Percentiles rank a stretch among this genome's conserved stretches.
Conservation (phyloP, 768 basidiomycete genomes). For the Termitomyces heimii region DNA sequence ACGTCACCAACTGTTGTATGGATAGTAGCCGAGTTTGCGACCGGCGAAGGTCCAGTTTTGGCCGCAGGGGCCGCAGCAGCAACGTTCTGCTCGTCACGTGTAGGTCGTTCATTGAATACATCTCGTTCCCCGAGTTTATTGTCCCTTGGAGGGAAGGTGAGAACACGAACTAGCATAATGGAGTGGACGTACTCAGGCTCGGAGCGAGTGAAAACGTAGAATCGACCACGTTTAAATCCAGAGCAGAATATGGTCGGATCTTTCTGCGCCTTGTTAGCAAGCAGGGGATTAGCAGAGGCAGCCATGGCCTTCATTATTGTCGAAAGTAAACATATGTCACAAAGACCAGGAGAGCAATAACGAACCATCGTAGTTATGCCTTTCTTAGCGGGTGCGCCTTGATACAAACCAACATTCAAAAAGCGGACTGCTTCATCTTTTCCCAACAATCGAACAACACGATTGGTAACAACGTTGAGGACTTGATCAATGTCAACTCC, state of each 20-base stretch:
- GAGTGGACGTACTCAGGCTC: slow-evolving; percentile 74
- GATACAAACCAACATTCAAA: slow-evolving; percentile 84
- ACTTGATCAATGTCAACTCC: slow-evolving; percentile 39
- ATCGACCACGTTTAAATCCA: slow-evolving; percentile 87
- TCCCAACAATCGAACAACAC: slow-evolving; percentile 80
- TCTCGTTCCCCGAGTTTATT: slow-evolving; percentile 87
- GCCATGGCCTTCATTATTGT: slow-evolving; percentile 68
- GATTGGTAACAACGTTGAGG: slow-evolving; percentile 92
- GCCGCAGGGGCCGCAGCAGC: slow-evolving; percentile 54
- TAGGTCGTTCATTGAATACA: slow-evolving; percentile 97
- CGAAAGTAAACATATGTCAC: slow-evolving; percentile 4
- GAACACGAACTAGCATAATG: background rate
- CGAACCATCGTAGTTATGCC: slow-evolving; percentile 71
- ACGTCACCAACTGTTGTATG: slow-evolving; percentile 97
- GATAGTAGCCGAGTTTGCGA: slow-evolving; percentile 80
- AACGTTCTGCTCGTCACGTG: slow-evolving; percentile 90
- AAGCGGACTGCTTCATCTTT: slow-evolving; percentile 93
- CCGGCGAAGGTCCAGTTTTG: slow-evolving; percentile 54
- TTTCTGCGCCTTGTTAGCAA: slow-evolving; percentile 76
- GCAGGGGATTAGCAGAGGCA: slow-evolving; percentile 91
- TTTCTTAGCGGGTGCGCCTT: slow-evolving; percentile 90
- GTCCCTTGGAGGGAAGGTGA: slow-evolving; percentile 44
- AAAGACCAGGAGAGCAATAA: slow-evolving; percentile 4
- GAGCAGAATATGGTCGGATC: slow-evolving; percentile 94
- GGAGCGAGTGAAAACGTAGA: slow-evolving; percentile 90